Evolutionary conservation across 331 rosid species (phyloP).

Genomic region (Dryas integrifolia): DNA sequence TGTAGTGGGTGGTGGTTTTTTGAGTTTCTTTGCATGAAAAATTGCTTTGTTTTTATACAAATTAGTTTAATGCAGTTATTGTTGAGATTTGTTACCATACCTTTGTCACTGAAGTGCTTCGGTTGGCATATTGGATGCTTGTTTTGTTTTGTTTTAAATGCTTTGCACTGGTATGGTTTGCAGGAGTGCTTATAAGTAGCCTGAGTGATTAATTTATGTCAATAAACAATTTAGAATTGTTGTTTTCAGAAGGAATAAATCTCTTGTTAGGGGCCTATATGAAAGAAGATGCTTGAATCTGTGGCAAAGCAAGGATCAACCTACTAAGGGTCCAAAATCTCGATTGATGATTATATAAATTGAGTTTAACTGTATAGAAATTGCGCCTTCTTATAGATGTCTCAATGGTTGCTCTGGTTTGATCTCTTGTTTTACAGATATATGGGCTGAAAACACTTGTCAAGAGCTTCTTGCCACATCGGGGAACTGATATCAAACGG

Average conservation of each 20-base stretch:
- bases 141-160: background rate
- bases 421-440: conserved; percentile 48
- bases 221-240: conserved; percentile 2
- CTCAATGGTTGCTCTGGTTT: conserved; percentile 3
- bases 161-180: background rate
- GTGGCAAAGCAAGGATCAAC: conserved; percentile 11
- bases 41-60: background rate
- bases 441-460: conserved; percentile 81
- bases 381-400: conserved; percentile 11
- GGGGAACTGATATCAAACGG: conserved; percentile 38
- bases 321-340: background rate
- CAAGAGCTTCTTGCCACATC: conserved; percentile 73
- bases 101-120: background rate
- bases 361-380: background rate
- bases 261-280: background rate
- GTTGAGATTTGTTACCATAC: background rate
- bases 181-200: background rate
- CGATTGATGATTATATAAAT: background rate
- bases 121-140: background rate
- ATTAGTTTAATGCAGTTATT: background rate
- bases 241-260: background rate
- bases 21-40: background rate
- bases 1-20: background rate
- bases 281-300: conserved; percentile 10
- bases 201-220: background rate